A percentile compares a stretch with the other conserved stretches of the same genome.
Conservation (phyloP, 2,329 filamentous ascomycete species). For the Metarhizium robertsii region DNA sequence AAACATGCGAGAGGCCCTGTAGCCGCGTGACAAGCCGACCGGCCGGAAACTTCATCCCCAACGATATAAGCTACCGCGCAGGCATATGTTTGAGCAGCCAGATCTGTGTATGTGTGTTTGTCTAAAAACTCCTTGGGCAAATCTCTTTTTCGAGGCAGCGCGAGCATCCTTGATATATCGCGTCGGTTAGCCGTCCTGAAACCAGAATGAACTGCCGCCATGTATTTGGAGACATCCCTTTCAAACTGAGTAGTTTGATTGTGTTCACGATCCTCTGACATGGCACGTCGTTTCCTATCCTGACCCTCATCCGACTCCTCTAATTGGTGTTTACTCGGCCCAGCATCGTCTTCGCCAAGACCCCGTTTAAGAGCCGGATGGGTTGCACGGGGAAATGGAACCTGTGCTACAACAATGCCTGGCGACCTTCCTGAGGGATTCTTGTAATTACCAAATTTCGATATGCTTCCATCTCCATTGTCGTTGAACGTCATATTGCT, state of each 20-base stretch:
- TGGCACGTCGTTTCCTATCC: neutral
- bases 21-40: conserved; percentile 3
- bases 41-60: conserved; percentile 16
- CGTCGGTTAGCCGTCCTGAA: conserved; percentile 5
- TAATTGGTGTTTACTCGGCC: neutral
- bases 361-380: neutral
- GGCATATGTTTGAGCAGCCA: conserved; percentile 17
- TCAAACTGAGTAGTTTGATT: too few relatives aligned
- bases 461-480: conserved; percentile 30
- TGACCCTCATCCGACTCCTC: neutral
- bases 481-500: conserved; percentile 24
- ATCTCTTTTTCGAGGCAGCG: conserved; percentile 13
- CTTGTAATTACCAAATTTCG: conserved; percentile 17
- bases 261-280: neutral
- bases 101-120: conserved; percentile 9
- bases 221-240: too few relatives aligned
- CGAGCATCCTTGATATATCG: conserved; percentile 15
- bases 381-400: conserved; percentile 11
- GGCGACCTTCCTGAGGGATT: conserved; percentile 14
- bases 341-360: neutral
- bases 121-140: conserved; percentile 18
- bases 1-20: conserved; percentile 10
- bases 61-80: conserved; percentile 22
- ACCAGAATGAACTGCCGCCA: neutral
- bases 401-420: conserved; percentile 19